These are phyloP conservation scores for Naganishia vaughanmartiniae DNA, from an alignment of 768 basidiomycete genomes.

Conservation along the genomic window DNA sequence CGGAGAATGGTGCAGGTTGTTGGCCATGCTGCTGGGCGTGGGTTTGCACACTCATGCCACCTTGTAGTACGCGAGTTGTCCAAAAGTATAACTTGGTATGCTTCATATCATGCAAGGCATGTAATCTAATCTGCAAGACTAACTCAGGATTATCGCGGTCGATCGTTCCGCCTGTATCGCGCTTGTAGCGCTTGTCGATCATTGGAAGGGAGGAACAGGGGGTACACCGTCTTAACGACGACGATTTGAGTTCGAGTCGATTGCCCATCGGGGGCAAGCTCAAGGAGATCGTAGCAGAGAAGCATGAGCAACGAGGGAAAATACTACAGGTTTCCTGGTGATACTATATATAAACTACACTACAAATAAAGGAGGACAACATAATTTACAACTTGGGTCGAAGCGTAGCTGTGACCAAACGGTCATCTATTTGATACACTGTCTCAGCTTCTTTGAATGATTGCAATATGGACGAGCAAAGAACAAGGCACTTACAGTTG, in stretches of 20 bases:
- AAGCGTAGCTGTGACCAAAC: slow-evolving; percentile 20
- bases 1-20: neutral
- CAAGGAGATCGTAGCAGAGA: no score
- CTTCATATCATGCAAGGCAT: neutral
- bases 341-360: neutral
- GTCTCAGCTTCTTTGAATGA: neutral
- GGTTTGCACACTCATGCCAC: neutral
- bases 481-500: slow-evolving; percentile 65
- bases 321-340: no score
- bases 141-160: neutral
- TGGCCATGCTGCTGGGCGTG: neutral
- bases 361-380: neutral
- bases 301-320: neutral
- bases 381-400: slow-evolving; percentile 20
- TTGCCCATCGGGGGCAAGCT: no score
- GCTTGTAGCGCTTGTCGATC: neutral
- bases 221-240: neutral
- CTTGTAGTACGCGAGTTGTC: no score
- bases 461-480: slow-evolving; percentile 6
- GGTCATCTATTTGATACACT: slow-evolving; percentile 6
- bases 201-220: neutral
- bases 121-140: neutral
- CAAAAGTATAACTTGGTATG: neutral
- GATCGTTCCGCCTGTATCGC: slow-evolving; percentile 1
- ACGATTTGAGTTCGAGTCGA: no score